Conservation (phyloP, 176 grass and related monocot genomes). For the Urochloa ruziziensis region DNA sequence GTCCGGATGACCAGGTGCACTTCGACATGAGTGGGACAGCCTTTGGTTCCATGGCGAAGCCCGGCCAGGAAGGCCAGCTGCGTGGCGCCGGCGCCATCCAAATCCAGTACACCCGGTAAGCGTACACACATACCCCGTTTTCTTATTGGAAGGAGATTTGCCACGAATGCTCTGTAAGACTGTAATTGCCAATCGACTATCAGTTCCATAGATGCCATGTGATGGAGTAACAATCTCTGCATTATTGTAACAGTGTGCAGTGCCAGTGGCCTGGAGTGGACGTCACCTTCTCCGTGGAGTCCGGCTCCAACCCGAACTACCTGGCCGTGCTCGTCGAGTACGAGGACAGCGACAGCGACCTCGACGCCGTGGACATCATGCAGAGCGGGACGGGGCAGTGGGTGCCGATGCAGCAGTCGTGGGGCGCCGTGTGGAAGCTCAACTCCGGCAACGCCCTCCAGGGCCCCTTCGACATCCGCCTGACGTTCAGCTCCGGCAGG, state of each 20-base stretch:
- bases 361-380: constrained; percentile 52
- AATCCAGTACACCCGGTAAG: constrained; percentile 61
- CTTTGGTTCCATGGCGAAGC: constrained; percentile 69
- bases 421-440: constrained; percentile 61
- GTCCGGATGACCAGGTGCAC: constrained; percentile 42
- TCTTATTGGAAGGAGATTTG: not conserved
- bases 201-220: not conserved
- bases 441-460: constrained; percentile 42
- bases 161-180: not conserved
- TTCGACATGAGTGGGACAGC: constrained; percentile 94
- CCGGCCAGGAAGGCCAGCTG: constrained; percentile 51
- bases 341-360: constrained; percentile 67
- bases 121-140: not conserved
- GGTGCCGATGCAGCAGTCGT: constrained; percentile 60
- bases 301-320: constrained; percentile 79
- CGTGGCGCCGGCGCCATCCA: constrained; percentile 54
- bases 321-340: constrained; percentile 74
- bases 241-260: not conserved
- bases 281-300: constrained; percentile 63
- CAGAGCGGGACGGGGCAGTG: not conserved
- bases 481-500: constrained; percentile 39
- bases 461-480: constrained; percentile 48
- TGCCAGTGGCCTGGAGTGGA: constrained; percentile 46
- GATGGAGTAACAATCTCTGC: not conserved
- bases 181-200: too few species aligned